Evolutionary conservation across 73 alveolate genomes (phyloP).

Genomic region (Blepharisma stoltei): DNA sequence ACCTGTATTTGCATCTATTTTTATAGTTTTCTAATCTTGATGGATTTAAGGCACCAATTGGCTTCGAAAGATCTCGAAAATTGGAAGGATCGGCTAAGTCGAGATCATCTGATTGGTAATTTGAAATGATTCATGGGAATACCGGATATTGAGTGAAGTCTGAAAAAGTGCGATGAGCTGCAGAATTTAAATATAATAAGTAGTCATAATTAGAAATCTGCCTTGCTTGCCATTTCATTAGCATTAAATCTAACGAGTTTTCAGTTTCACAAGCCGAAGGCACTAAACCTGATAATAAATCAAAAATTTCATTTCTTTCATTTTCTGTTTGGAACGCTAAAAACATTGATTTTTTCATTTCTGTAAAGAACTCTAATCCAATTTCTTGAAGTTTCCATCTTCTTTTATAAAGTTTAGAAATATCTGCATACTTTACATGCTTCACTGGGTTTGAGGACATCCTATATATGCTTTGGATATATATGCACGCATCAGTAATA

Average conservation of each 20-base stretch:
- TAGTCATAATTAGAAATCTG: constrained; percentile 86
- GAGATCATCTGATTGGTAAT: constrained; percentile 57
- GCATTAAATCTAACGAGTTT: constrained; percentile 75
- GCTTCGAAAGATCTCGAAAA: constrained; percentile 95
- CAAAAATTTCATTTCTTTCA: constrained; percentile 84
- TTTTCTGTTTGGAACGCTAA: constrained; percentile 77
- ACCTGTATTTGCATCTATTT: constrained; percentile 48
- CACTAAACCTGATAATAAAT: constrained; percentile 66
- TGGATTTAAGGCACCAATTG: constrained; percentile 96
- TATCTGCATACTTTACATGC: constrained; percentile 66
- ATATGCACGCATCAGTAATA: constrained; percentile 84
- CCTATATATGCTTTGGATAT: constrained; percentile 90
- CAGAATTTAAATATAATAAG: constrained; percentile 84
- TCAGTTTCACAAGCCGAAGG: constrained; percentile 78
- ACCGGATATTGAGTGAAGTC: constrained; percentile 99
- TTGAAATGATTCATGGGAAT: constrained; percentile 96
- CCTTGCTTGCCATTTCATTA: constrained; percentile 91
- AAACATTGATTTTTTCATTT: constrained; percentile 65
- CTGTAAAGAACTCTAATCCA: constrained; percentile 88
- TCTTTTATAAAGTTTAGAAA: constrained; percentile 77
- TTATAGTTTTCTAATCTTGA: constrained; percentile 78
- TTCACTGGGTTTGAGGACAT: constrained; percentile 84
- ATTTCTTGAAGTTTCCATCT: constrained; percentile 82
- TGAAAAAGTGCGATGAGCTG: constrained; percentile 85
- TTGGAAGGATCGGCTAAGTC: constrained; percentile 61